Evolutionary conservation across 495 filamentous ascomycete species (phyloP).

Genomic region (Cercophora newfieldiana): DNA sequence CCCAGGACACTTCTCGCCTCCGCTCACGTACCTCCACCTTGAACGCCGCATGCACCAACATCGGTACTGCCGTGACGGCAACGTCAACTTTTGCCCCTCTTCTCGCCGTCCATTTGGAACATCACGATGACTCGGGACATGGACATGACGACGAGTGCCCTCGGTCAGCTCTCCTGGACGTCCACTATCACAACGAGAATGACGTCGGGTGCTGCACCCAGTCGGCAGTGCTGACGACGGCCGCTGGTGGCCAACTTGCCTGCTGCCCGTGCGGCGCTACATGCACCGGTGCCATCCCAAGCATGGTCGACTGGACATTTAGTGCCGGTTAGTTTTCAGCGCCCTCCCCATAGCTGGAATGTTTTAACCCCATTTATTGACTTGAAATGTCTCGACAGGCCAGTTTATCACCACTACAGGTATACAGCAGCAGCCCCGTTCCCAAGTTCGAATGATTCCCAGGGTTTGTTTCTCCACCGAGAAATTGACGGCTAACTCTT

Average conservation of each 20-base stretch:
- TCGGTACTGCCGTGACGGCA: background rate
- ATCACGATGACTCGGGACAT: background rate
- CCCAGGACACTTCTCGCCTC: too few relatives aligned
- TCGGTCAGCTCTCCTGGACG: background rate
- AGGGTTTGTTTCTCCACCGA: too few relatives aligned
- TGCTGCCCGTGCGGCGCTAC: background rate
- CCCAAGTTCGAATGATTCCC: too few relatives aligned
- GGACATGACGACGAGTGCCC: background rate
- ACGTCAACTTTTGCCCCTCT: background rate
- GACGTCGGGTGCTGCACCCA: background rate
- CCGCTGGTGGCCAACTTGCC: background rate
- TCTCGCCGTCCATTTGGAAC: background rate
- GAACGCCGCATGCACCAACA: too few relatives aligned
- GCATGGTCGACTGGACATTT: background rate
- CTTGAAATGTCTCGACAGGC: too few relatives aligned
- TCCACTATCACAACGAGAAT: background rate
- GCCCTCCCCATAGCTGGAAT: too few relatives aligned
- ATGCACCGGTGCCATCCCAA: background rate
- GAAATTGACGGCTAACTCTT: too few relatives aligned
- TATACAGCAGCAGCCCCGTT: too few relatives aligned
- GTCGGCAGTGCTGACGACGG: background rate
- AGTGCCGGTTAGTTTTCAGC: background rate
- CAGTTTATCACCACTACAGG: too few relatives aligned
- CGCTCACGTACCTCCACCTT: too few relatives aligned
- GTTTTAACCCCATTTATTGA: too few relatives aligned